A percentile compares a stretch with the other conserved stretches of the same genome.
Evolutionary conservation across 306 rosid species (phyloP).

Genomic region (Arachis hypogaea): DNA sequence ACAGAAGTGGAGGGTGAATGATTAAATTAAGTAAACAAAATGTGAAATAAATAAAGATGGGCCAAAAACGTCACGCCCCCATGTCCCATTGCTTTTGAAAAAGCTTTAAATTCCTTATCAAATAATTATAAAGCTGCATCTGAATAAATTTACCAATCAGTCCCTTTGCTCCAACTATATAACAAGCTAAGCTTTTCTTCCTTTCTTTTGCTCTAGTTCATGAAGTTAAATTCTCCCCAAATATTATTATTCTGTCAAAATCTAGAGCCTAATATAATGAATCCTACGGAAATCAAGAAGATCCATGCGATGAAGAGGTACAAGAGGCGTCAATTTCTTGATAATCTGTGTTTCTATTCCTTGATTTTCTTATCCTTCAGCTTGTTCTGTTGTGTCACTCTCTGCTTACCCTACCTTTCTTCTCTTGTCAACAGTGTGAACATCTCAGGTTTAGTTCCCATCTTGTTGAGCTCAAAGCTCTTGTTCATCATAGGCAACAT

Average conservation of each 20-base stretch:
- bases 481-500: slow-evolving; percentile 48
- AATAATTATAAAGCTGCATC: slow-evolving; percentile 41
- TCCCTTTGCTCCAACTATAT: slow-evolving; percentile 42
- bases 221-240: slow-evolving; percentile 20
- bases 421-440: slow-evolving; percentile 24
- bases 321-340: slow-evolving; percentile 38
- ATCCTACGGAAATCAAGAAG: slow-evolving; percentile 50
- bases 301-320: slow-evolving; percentile 49
- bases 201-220: slow-evolving; percentile 39
- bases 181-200: neutral
- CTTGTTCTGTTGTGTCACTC: slow-evolving; percentile 46
- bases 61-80: slow-evolving; percentile 47
- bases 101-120: slow-evolving; percentile 41
- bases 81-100: slow-evolving; percentile 47
- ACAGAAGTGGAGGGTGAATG: slow-evolving; percentile 17
- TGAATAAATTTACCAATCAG: slow-evolving; percentile 41
- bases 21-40: neutral
- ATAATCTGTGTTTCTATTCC: slow-evolving; percentile 44
- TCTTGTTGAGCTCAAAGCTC: slow-evolving; percentile 43
- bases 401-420: slow-evolving; percentile 43
- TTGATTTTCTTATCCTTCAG: slow-evolving; percentile 38
- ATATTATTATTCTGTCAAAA: slow-evolving; percentile 22
- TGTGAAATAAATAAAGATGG: slow-evolving; percentile 39
- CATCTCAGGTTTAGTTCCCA: slow-evolving; percentile 44
- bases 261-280: slow-evolving; percentile 40